Evolutionary conservation across 2,329 filamentous ascomycete species (phyloP), one percentile per base, ranked within the genome.

Genomic region (Beauveria pseudobassiana): DNA sequence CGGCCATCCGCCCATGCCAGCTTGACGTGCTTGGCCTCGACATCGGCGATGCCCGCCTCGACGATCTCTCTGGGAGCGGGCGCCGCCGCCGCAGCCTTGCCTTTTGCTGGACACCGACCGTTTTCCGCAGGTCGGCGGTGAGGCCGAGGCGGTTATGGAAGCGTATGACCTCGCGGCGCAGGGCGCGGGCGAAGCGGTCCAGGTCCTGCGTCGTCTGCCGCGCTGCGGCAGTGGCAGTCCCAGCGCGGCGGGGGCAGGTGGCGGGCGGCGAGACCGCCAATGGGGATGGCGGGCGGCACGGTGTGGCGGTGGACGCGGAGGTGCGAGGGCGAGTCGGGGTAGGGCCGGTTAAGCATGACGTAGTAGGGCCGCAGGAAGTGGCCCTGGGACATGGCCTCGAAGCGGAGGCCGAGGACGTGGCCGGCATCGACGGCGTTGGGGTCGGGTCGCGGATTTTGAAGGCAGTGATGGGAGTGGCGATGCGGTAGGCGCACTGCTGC

Each of bases 401-500:
- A 83, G 48, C 88, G 83, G 28, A 91, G 69, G 18, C 87, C 88
- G 5, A 91, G 78, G 5, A 91, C 79, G 65, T 82, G 80, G n/a
- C 87, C 87, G 26, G 75, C 74, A 64, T 88, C 84, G 45, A 88
- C 86, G 45, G 87, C 83, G 65, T 84, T 77, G 0, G 88, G 88
- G 68, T 91, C 0, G 88, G 88, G 67, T 91, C 88, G 61, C 77
- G 80, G 59, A 89, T 82, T 66, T 81, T 83, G 76, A 90, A 91
- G 22, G 87, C 81, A 6, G 88, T 91, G 63, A 89, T 77, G 62
- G 82, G 82, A 58, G 86, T 82, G 71, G 84, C 84, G 56, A 84
- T 80, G 66, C 88, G 87, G 74, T 91, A 88, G 63, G 87, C 78
- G 64, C 83, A 87, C 68, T 87, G 82, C 68, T 86, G 81, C 62